Evolutionary conservation across 768 basidiomycete species (phyloP).

Genomic region (Mycena sanguinolenta): DNA sequence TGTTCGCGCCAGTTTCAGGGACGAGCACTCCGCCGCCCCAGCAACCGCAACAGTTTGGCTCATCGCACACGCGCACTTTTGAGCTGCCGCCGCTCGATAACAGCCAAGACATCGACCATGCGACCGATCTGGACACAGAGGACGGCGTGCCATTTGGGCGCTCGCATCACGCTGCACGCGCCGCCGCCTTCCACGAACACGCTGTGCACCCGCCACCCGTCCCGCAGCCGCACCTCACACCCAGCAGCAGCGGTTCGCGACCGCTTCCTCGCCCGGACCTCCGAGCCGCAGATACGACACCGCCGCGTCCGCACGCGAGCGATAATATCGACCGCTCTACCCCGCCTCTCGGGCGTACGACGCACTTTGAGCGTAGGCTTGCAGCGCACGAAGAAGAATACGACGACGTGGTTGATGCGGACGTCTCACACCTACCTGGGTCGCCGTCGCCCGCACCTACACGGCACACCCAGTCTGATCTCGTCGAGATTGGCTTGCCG

Average conservation of each 20-base stretch:
- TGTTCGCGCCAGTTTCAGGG: slow-evolving; percentile 60
- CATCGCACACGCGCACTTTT: slow-evolving; percentile 27
- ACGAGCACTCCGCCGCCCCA: slow-evolving; percentile 60
- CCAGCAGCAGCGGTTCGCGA: slow-evolving; percentile 4
- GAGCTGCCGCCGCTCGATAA: slow-evolving; percentile 13
- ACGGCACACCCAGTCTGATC: slow-evolving; percentile 15
- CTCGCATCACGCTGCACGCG: slow-evolving; percentile 71
- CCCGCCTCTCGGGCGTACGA: slow-evolving; percentile 54
- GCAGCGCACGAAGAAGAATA: slow-evolving; percentile 45
- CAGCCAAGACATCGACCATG: slow-evolving; percentile 48
- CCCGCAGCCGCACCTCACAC: slow-evolving; percentile 48
- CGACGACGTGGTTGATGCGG: slow-evolving; percentile 48
- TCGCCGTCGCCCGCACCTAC: slow-evolving; percentile 62
- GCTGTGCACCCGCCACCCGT: slow-evolving; percentile 47
- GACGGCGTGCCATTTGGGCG: slow-evolving; percentile 75
- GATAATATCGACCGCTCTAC: slow-evolving; percentile 1
- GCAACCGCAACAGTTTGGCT: slow-evolving; percentile 40
- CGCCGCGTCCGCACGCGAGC: slow-evolving; percentile 21
- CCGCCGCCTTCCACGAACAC: slow-evolving; percentile 55
- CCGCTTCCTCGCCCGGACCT: slow-evolving; percentile 29
- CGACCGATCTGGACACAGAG: slow-evolving; percentile 72
- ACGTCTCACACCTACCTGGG: slow-evolving; percentile 60
- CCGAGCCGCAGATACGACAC: slow-evolving; percentile 37
- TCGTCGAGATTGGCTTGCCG: slow-evolving; percentile 34
- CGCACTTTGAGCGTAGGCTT: slow-evolving; percentile 52